Evolutionary conservation across 768 basidiomycete genomes (phyloP), one percentile per base, ranked within the genome.

Genomic region (Suillus brevipes): DNA sequence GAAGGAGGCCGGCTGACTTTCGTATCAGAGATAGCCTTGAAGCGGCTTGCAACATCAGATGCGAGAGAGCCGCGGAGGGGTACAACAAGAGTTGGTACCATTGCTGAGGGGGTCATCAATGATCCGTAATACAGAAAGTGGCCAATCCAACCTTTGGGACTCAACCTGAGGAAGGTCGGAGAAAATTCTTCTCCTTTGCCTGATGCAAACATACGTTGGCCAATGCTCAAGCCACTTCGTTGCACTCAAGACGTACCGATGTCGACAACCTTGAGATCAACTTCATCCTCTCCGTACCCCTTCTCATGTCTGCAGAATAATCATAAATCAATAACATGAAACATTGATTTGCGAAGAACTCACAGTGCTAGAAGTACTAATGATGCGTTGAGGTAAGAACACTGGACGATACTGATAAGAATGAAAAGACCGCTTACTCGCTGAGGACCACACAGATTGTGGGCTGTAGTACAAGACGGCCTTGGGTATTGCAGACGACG

Each of bases 11-110:
- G 28, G 43, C 62, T 23, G 64, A 90, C 94, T 80, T 89, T 89
- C 16, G 87, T 84, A 68, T 93, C 91, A 28, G 87, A 84, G 63
- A 96, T 77, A 3, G 92, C 88, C 70, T 92, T 90, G 81, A 92
- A 96, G 50, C 90, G 85, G 69, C 87, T 90, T 70, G 92, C 91
- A 31, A 87, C 82, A 20, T 89, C 91, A 3, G 84, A 79, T 0
- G 83, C 77, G 10, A 94, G 82, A 5, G 92, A 90, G 67, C 90
- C 88, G 67, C 87, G 78, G 13, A 94, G 80, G 0, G 94, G 94
- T n/a, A 95, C 94, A 34, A 95, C 87, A 60, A 95, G 78, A 3
- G 90, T 91, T 13, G 94, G 94, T 5, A 95, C 84, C 28, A 89
- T 91, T 8, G 87, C 92, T 93, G 68, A 62, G n/a, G 49, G 56